These are phyloP conservation scores for Kwoniella europaea DNA, from an alignment of 768 basidiomycete genomes.

Conservation along the genomic window DNA sequence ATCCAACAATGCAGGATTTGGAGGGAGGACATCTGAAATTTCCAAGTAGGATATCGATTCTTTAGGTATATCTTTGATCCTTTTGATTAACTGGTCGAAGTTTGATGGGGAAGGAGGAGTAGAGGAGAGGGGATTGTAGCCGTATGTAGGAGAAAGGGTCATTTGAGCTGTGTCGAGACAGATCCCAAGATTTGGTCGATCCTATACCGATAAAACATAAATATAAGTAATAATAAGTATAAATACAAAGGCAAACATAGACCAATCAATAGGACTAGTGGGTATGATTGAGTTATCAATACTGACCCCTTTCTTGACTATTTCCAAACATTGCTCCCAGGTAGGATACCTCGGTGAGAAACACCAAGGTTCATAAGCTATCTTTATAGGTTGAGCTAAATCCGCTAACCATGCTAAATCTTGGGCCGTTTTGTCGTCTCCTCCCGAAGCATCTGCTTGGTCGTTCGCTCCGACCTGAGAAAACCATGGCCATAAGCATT, in stretches of 20 bases:
- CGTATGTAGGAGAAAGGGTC: slow-evolving; percentile 41
- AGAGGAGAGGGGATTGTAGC: slow-evolving; percentile 39
- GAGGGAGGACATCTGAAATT: slow-evolving; percentile 38
- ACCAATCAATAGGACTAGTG: too few species aligned
- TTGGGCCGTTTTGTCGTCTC: slow-evolving; percentile 26
- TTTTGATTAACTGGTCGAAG: slow-evolving; percentile 24
- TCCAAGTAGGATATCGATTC: slow-evolving; percentile 49
- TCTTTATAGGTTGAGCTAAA: slow-evolving; percentile 36
- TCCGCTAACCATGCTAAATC: slow-evolving; percentile 45
- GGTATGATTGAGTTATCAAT: neutral
- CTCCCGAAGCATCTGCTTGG: slow-evolving; percentile 18
- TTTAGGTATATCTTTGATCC: slow-evolving; percentile 20
- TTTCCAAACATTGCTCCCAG: slow-evolving; percentile 40
- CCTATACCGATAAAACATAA: neutral
- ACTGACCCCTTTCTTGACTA: slow-evolving; percentile 33
- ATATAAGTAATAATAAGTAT: too few species aligned
- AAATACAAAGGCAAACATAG: too few species aligned
- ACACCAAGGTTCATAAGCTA: slow-evolving; percentile 46
- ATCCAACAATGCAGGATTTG: slow-evolving; percentile 11
- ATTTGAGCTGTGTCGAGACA: slow-evolving; percentile 47
- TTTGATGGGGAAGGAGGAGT: slow-evolving; percentile 25
- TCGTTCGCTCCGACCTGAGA: slow-evolving; percentile 33
- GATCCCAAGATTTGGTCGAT: slow-evolving; percentile 43
- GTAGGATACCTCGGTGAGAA: slow-evolving; percentile 35
- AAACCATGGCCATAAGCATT: slow-evolving; percentile 1